A percentile compares a stretch with the other conserved stretches of the same genome.
Evolutionary conservation across 2,329 filamentous ascomycete species (phyloP).

Genomic region (Lasiodiplodia hormozganensis): DNA sequence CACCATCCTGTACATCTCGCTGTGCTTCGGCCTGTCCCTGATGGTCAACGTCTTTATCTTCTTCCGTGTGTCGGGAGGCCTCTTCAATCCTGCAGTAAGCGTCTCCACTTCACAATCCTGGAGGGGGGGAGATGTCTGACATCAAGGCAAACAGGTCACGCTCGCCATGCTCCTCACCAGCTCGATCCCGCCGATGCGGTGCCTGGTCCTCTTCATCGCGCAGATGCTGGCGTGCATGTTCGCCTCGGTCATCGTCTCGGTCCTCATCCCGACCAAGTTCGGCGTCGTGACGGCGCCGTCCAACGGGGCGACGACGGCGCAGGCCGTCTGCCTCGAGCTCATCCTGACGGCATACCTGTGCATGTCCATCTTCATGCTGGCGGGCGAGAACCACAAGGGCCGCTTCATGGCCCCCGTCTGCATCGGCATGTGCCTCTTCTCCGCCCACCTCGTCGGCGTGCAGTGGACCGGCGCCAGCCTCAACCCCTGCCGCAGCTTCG

Average conservation of each 20-base stretch:
- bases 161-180: slow-evolving; percentile 56
- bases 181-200: slow-evolving; percentile 53
- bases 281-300: slow-evolving; percentile 55
- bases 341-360: slow-evolving; percentile 58
- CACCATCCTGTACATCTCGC: slow-evolving; percentile 51
- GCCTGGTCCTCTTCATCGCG: slow-evolving; percentile 50
- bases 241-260: slow-evolving; percentile 54
- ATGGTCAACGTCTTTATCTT: slow-evolving; percentile 63
- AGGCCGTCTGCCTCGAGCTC: slow-evolving; percentile 59
- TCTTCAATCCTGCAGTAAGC: slow-evolving; percentile 56
- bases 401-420: slow-evolving; percentile 50
- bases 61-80: slow-evolving; percentile 58
- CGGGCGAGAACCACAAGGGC: slow-evolving; percentile 50
- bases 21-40: slow-evolving; percentile 56
- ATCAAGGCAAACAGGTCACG: slow-evolving; percentile 46
- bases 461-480: slow-evolving; percentile 56
- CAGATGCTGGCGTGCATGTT: slow-evolving; percentile 56
- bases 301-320: slow-evolving; percentile 48
- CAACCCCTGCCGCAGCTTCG: slow-evolving; percentile 57
- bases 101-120: not conserved
- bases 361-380: slow-evolving; percentile 57
- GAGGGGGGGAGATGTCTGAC: not conserved
- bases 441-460: slow-evolving; percentile 48
- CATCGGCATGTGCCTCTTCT: slow-evolving; percentile 55
- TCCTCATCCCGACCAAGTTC: slow-evolving; percentile 53